Base-by-base conservation (phyloP, 1,284 basidiomycete genomes). In the Heterobasidion occidentale region DNA sequence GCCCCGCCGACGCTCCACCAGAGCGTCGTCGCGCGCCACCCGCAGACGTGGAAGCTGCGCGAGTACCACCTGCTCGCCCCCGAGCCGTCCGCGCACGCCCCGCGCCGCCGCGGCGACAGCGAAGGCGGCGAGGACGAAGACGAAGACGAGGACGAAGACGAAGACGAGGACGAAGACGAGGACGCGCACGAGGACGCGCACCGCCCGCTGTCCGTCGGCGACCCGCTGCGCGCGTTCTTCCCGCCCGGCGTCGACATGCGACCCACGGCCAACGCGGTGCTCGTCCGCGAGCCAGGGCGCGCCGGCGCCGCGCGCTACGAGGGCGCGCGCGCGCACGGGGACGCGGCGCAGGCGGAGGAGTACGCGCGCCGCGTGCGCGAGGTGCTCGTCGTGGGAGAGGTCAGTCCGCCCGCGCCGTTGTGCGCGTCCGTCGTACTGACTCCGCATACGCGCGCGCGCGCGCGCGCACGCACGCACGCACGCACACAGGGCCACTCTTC, bases 41-140 rank as follows among this genome's bases (percentile, higher is more conserved):
- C 77, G n/a, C 88, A 90, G 64, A 86, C 86, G 0, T 90, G 88
- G 87, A 85, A 81, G 65, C 70, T 90, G 15, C 80, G 81, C 36
- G 88, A 90, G 68, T 81, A 90, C 62, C 79, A 88, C 63, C 71
- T 88, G 12, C 62, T 77, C 48, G 64, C 62, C 14, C 56, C 63
- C 12, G 63, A 63, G 20, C 65, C 60, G 7, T n/a, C 20, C 36
- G 48, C 17, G 15, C 19, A 17, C 12, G 17, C 42, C 42, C 42
- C 42, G 17, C 14, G 17, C 14, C 42, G 42, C 14, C 3, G 17
- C 14, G 3, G 17, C 42, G 3, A 3, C 19, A 19, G 19, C 27
- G 27, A 27, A 3, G 27, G 27, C 27, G 27, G 3, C 27, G 27
- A 27, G 1, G 27, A 6, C 27, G 27, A 27, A 5, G 27, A 6